Evolutionary conservation across 2,329 filamentous ascomycete genomes (phyloP).

Genomic region (Cryphonectria radicalis): DNA sequence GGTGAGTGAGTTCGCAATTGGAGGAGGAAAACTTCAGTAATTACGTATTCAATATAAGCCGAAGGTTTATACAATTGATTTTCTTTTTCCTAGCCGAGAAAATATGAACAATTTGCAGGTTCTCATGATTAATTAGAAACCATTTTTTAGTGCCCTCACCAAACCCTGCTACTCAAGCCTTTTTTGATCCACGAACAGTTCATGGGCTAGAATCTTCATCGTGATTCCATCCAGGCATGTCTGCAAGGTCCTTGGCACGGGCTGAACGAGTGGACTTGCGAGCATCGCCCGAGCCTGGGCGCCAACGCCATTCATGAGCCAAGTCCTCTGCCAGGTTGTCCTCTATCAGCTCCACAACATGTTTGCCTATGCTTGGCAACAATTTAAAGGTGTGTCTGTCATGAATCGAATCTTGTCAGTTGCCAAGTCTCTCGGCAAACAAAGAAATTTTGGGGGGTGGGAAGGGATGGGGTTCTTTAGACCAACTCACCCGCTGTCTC

Average conservation of each 20-base stretch:
- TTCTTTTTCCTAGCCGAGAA: neutral
- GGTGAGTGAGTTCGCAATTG: no score
- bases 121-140: neutral
- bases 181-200: neutral
- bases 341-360: slow-evolving; percentile 51
- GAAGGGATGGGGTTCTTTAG: neutral
- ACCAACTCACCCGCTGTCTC: slow-evolving; percentile 49
- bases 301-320: slow-evolving; percentile 48
- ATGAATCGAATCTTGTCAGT: slow-evolving; percentile 18
- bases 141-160: neutral
- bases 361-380: slow-evolving; percentile 50
- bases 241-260: slow-evolving; percentile 48
- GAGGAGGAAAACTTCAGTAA: no score
- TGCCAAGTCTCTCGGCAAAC: neutral
- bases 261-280: slow-evolving; percentile 46
- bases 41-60: no score
- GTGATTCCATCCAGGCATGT: slow-evolving; percentile 49
- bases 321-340: slow-evolving; percentile 44
- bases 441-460: no score
- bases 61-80: neutral
- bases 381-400: slow-evolving; percentile 50
- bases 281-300: slow-evolving; percentile 48
- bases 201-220: slow-evolving; percentile 14
- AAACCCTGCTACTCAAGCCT: neutral
- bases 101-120: neutral